These are phyloP conservation scores for Fusarium paranaense DNA, from an alignment of 2,329 filamentous ascomycete species.

Conservation along the genomic window DNA sequence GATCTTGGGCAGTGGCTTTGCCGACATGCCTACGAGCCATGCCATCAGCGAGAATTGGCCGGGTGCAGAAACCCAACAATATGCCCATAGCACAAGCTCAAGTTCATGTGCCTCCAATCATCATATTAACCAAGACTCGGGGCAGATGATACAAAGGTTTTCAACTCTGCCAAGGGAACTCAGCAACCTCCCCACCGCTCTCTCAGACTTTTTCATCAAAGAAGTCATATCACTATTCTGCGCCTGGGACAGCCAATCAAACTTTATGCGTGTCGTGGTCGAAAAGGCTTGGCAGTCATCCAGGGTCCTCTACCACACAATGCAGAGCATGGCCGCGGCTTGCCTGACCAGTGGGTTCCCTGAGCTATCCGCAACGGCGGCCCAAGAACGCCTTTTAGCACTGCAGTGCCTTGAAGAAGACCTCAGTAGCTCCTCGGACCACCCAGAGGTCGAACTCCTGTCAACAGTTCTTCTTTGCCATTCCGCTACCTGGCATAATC, in stretches of 20 bases:
- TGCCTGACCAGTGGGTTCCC: constrained; percentile 37
- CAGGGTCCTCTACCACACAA: constrained; percentile 33
- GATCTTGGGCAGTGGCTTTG: background rate
- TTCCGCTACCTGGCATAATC: constrained; percentile 36
- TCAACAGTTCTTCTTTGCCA: constrained; percentile 31
- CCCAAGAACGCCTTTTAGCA: constrained; percentile 22
- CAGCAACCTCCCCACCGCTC: constrained; percentile 18
- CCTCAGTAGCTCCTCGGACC: background rate
- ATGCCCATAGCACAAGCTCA: background rate
- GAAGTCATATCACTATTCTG: constrained; percentile 39
- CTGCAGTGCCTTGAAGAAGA: constrained; percentile 8
- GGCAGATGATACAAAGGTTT: background rate
- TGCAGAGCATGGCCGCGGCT: constrained; percentile 40
- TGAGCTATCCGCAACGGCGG: constrained; percentile 11
- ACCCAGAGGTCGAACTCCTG: constrained; percentile 15
- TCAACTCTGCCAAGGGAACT: constrained; percentile 3
- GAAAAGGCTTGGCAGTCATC: constrained; percentile 36
- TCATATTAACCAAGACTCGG: background rate
- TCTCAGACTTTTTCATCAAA: constrained; percentile 37
- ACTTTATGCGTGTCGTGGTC: constrained; percentile 36
- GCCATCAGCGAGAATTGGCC: background rate
- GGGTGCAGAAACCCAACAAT: background rate
- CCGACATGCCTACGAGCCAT: background rate
- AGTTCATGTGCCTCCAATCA: background rate
- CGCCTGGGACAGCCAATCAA: constrained; percentile 35